Evolutionary conservation across 1,284 basidiomycete species (phyloP).

Genomic region (Ganoderma sinense): DNA sequence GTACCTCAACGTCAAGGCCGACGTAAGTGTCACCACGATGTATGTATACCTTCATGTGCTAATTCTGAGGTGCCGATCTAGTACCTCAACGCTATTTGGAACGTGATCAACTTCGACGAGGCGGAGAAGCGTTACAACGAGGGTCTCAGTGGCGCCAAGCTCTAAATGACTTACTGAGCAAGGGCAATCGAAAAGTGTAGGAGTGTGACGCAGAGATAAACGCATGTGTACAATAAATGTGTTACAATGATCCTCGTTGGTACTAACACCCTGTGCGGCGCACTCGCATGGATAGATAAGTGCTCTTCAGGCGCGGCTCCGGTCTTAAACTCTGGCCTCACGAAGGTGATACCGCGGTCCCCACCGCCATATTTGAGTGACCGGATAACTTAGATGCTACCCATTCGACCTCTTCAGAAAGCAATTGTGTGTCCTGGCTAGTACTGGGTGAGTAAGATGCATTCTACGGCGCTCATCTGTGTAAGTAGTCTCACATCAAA

Average conservation of each 20-base stretch:
- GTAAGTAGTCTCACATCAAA: too few relatives aligned
- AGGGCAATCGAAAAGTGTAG: constrained; percentile 17
- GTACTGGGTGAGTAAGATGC: too few relatives aligned
- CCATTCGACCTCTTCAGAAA: too few relatives aligned
- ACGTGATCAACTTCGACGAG: constrained; percentile 85
- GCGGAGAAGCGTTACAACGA: constrained; percentile 74
- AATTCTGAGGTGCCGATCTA: constrained; percentile 35
- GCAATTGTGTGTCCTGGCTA: too few relatives aligned
- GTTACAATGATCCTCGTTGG: constrained; percentile 17
- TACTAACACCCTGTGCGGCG: too few relatives aligned
- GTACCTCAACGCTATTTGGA: constrained; percentile 85
- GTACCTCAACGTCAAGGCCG: constrained; percentile 79
- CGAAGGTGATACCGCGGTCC: too few relatives aligned
- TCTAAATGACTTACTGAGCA: constrained; percentile 13
- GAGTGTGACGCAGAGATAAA: constrained; percentile 19
- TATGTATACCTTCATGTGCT: neutral
- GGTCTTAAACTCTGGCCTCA: too few relatives aligned
- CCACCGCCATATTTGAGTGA: too few relatives aligned
- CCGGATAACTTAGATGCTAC: too few relatives aligned
- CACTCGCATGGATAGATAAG: too few relatives aligned
- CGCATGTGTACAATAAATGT: constrained; percentile 29
- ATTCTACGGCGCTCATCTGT: too few relatives aligned
- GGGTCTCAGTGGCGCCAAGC: constrained; percentile 39
- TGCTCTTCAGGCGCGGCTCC: too few relatives aligned
- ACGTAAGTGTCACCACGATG: constrained; percentile 53